Evolutionary conservation across 352 stramenopile genomes (phyloP).

Genomic region (Nothophytophthora sp.): DNA sequence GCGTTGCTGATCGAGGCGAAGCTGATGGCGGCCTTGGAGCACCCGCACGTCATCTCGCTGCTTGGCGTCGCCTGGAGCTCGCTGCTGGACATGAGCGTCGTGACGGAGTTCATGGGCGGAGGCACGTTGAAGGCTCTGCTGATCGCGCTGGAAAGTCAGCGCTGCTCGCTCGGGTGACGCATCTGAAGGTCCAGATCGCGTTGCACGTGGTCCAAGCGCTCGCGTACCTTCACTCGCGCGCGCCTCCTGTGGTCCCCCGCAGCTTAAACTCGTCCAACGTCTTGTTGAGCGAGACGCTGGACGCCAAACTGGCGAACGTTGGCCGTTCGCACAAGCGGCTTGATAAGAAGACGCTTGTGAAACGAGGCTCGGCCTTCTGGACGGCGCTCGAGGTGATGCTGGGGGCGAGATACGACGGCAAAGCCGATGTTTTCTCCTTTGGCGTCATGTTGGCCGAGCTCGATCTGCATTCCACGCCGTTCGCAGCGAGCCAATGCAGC

Average conservation of each 20-base stretch:
- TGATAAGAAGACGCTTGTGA: conserved; percentile 35
- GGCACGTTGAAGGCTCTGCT: conserved; percentile 51
- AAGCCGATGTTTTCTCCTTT: conserved; percentile 49
- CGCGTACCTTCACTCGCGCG: conserved; percentile 45
- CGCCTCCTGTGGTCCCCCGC: conserved; percentile 39
- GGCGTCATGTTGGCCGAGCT: conserved; percentile 38
- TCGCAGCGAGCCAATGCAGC: conserved; percentile 26
- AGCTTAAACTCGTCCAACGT: conserved; percentile 62
- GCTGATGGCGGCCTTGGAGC: conserved; percentile 45
- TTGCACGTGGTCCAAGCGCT: conserved; percentile 36
- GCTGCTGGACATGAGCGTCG: conserved; percentile 41
- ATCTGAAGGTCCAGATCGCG: conserved; percentile 37
- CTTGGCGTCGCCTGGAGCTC: conserved; percentile 55
- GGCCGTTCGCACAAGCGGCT: conserved; percentile 29
- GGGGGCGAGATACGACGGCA: conserved; percentile 36
- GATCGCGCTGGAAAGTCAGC: conserved; percentile 19
- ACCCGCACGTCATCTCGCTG: conserved; percentile 48
- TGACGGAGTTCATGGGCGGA: conserved; percentile 62
- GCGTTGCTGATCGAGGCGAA: conserved; percentile 47
- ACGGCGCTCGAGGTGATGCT: conserved; percentile 49
- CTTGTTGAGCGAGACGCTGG: conserved; percentile 29
- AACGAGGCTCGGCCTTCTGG: conserved; percentile 36
- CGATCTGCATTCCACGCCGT: conserved; percentile 29
- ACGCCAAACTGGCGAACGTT: conserved; percentile 53
- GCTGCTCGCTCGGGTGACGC: conserved; percentile 27